These are phyloP conservation scores for Aspergillus coremiiformis DNA, from an alignment of 495 filamentous ascomycete genomes.

Conservation along the genomic window DNA sequence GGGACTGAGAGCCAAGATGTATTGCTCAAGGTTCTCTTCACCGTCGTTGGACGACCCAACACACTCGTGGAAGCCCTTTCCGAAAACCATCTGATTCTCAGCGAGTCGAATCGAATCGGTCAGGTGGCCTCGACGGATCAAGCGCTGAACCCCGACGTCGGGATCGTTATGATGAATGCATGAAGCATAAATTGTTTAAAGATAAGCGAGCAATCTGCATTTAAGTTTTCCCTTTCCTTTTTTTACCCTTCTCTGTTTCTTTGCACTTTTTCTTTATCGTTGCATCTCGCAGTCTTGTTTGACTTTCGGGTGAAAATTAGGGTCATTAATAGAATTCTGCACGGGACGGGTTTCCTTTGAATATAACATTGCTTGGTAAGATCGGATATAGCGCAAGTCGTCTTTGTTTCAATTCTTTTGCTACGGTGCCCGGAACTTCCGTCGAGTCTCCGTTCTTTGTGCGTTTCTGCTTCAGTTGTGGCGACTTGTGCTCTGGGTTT, in stretches of 20 bases:
- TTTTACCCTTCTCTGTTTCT: background rate
- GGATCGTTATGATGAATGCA: constrained; percentile 37
- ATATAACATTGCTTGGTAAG: constrained; percentile 14
- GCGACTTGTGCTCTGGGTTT: background rate
- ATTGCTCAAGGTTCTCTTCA: constrained; percentile 38
- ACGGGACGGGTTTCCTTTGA: constrained; percentile 14
- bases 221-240: background rate
- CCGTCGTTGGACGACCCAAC: constrained; percentile 29
- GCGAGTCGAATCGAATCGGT: constrained; percentile 22
- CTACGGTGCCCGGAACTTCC: background rate
- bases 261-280: background rate
- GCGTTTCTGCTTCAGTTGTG: background rate
- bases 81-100: constrained; percentile 29
- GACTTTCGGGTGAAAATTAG: constrained; percentile 12
- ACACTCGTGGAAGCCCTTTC: constrained; percentile 34
- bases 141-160: constrained; percentile 25
- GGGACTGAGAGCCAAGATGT: constrained; percentile 22
- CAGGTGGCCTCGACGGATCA: constrained; percentile 17
- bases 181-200: constrained; percentile 11
- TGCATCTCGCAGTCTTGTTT: background rate
- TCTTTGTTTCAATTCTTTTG: background rate
- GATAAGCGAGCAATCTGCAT: background rate
- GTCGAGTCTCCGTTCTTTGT: background rate
- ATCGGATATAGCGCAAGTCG: background rate
- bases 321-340: constrained; percentile 16